Evolutionary conservation across 2,329 filamentous ascomycete species (phyloP), one percentile per base, ranked within the genome.

Genomic region (Fusarium sp.): DNA sequence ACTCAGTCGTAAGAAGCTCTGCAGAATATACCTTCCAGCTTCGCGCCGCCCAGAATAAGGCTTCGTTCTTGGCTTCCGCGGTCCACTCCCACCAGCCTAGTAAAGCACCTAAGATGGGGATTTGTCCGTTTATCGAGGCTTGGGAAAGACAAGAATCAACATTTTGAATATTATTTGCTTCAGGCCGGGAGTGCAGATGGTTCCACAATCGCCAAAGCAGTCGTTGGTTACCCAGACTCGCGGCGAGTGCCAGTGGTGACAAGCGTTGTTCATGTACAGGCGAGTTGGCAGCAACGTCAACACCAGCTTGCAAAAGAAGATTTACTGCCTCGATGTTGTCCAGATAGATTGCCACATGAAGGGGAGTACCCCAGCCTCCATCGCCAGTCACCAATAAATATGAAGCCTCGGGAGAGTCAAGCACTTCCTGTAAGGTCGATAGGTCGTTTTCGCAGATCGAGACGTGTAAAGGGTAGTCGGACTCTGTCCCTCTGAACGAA

Each of bases 1-100:
- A 4, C 22, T 33, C 15, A 1, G 43, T 13, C 3, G 33, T 32
- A 10, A 55, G 44, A 20, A 55, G 19, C 19, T 49, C 19, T 1
- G 15, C 35, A 14, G 41, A 44, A 13, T 41, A 55, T 9, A 14
- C 14, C 17, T 49, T 32, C 52, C 44, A 55, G 15, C 52, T 44
- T 17, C 11, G 33, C 6, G 44, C 33, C 22, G 52, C 20, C 43
- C 35, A 19, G 3, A 27, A 39, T 2, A 55, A 15, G 7, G 25
- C 35, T 11, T 14, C 11, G 1, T 33, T 39, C 13, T 40, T 48
- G 2, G 44, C 33, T 32, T 55, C 20, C 5, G 15, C 1, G 4
- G 52, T 49, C 52, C 44, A 55, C 22, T 40, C 35, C 15, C 33
- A 32, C 52, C 44, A 49, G 10, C 15, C 23, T 14, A 55, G 15